Conservation (phyloP, 768 basidiomycete genomes). For the Suillus cothurnatus region DNA sequence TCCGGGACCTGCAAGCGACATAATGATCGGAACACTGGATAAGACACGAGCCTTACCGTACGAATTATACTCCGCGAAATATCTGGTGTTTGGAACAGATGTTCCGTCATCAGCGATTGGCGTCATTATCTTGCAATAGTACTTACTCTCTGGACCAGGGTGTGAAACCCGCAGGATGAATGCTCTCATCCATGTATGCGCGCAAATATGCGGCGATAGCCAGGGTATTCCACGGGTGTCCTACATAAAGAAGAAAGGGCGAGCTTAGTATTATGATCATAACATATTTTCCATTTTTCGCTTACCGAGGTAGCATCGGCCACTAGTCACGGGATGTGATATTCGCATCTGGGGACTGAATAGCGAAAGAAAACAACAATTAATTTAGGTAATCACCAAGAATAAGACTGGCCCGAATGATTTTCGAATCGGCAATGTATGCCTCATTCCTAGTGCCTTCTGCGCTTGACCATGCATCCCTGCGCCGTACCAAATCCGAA, state of each 20-base stretch:
- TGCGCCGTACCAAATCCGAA: constrained; percentile 66
- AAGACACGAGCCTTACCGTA: constrained; percentile 36
- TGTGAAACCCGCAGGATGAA: constrained; percentile 52
- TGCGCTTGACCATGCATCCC: constrained; percentile 61
- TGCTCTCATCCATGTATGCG: constrained; percentile 61
- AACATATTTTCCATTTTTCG: neutral
- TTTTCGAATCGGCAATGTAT: constrained; percentile 54
- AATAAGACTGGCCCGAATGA: constrained; percentile 51
- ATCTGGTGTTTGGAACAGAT: constrained; percentile 54
- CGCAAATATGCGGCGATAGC: constrained; percentile 55
- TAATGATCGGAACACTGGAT: neutral
- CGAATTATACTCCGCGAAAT: constrained; percentile 58
- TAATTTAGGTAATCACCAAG: neutral
- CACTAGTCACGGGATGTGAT: constrained; percentile 44
- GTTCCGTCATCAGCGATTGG: constrained; percentile 34
- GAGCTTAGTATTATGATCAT: neutral
- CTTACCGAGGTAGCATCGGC: constrained; percentile 53
- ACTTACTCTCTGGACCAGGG: constrained; percentile 40
- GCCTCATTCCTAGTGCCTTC: constrained; percentile 48
- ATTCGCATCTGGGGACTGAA: constrained; percentile 62
- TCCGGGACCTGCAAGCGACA: constrained; percentile 44
- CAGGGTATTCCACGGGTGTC: constrained; percentile 64
- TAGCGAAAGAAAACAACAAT: too few relatives aligned
- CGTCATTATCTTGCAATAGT: neutral
- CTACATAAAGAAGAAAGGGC: constrained; percentile 12